A percentile compares a stretch with the other conserved stretches of the same genome.
Evolutionary conservation across 495 filamentous ascomycete genomes (phyloP).

Genomic region (Neurospora intermedia): DNA sequence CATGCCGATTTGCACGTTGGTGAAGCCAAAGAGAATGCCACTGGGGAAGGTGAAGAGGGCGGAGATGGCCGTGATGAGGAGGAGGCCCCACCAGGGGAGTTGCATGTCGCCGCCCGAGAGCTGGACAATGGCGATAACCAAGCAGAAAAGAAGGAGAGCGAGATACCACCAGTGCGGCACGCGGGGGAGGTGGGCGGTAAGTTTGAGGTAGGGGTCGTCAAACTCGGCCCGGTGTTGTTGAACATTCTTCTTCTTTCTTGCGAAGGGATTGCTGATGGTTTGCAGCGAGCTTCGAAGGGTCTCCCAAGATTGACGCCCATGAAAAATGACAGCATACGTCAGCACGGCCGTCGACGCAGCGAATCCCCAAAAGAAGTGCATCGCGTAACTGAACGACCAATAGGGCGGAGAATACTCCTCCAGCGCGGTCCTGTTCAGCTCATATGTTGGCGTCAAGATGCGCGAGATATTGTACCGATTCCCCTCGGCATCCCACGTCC

Average conservation of each 20-base stretch:
- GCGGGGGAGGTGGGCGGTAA: not conserved
- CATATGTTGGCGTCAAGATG: not conserved
- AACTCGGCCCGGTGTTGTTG: not conserved
- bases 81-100: constrained; percentile 43
- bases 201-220: not conserved
- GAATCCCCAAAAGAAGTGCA: not conserved
- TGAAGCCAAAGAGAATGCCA: constrained; percentile 17
- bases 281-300: not conserved
- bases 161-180: not conserved
- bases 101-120: constrained; percentile 35
- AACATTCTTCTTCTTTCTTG: not conserved
- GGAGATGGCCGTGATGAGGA: constrained; percentile 30
- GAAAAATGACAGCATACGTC: not conserved
- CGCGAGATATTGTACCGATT: not conserved
- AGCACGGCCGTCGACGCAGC: not conserved
- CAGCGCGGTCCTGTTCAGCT: not conserved
- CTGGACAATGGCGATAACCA: constrained; percentile 34
- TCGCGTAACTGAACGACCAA: not conserved
- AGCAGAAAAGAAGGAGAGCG: constrained; percentile 29
- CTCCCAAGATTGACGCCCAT: not conserved
- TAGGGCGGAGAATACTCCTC: not conserved
- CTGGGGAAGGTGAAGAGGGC: constrained; percentile 13
- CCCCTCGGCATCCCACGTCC: not conserved
- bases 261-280: not conserved
- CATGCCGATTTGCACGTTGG: constrained; percentile 18